Evolutionary conservation across 2,329 filamentous ascomycete genomes (phyloP), one percentile per base, ranked within the genome.

Genomic region (Ophiostoma piceae): DNA sequence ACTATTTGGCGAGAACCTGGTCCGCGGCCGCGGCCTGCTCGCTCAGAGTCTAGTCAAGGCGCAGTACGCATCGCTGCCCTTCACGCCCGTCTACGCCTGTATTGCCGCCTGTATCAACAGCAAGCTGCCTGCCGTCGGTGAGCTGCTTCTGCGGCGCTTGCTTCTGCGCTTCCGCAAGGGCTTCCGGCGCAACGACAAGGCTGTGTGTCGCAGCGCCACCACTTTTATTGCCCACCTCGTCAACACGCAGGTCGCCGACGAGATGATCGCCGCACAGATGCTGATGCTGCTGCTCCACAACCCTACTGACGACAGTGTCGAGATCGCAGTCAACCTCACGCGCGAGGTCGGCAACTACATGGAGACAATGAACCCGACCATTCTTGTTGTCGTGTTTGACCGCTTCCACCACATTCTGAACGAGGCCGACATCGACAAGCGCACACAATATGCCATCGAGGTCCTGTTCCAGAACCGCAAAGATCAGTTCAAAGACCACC

Each of bases 391-490:
- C 32, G 92, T 99, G 8, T 99, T 96, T 77, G 95, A 99, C 76
- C 94, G 97, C 79, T 96, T 99, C 82, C 85, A 95, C 75, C 94
- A 90, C 75, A 97, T 98, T 73, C 83, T 99, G 9, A 94, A 99
- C 81, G 95, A 99, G 79, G 93, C 93, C 64, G 94, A 95, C 77
- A 97, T 99, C 78, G 94, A 98, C 77, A 97, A 97, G 84, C 87
- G 95, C 73, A 94, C 94, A n/a, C 95, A 99, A 80, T 99, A 98
- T 80, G 97, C 97, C 92, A 94, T 99, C 70, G 95, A 99, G 79
- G 95, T 98, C 6, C 82, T 99, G 62, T 99, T 99, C 78, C 94
- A 99, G 81, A 90, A 97, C 70, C 88, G 95, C 73, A 97, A 97
- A 80, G 94, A 98, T 80, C 91, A 91, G 76, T 99, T 96, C 84